A percentile compares a stretch with the other conserved stretches of the same genome.
Conservation (phyloP, 2,329 filamentous ascomycete genomes). For the Hyphodiscus sp. region DNA sequence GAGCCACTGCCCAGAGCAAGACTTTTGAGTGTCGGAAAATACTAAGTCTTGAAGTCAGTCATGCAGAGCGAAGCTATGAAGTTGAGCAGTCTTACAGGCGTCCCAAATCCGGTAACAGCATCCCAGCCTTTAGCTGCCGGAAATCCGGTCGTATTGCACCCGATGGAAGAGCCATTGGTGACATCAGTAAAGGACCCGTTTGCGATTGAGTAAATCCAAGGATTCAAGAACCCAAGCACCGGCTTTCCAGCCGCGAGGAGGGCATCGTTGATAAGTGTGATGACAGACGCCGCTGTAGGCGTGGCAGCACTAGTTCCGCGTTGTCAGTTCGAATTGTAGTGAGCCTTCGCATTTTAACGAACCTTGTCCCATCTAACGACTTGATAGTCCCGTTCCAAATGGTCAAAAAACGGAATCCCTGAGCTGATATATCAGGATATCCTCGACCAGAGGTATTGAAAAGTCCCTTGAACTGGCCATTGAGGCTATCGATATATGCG, state of each 20-base stretch:
- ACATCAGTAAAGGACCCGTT: conserved; percentile 35
- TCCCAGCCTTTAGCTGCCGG: conserved; percentile 31
- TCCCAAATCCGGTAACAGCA: conserved; percentile 33
- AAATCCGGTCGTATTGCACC: conserved; percentile 30
- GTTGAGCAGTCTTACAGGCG: conserved; percentile 17
- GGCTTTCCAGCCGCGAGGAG: conserved; percentile 44
- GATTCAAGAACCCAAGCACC: conserved; percentile 37
- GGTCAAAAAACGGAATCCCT: conserved; percentile 49
- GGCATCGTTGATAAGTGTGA: conserved; percentile 57
- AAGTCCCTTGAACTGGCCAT: conserved; percentile 36
- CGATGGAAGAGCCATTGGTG: conserved; percentile 30
- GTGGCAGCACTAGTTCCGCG: conserved; percentile 38
- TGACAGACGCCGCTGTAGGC: conserved; percentile 49
- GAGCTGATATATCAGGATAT: conserved; percentile 44
- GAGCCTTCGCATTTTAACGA: neutral
- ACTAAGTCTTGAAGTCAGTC: neutral
- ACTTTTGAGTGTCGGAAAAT: neutral
- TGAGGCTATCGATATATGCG: conserved; percentile 36
- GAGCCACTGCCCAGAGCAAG: neutral
- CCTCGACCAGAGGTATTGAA: conserved; percentile 41
- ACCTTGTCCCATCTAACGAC: conserved; percentile 39
- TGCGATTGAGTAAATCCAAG: conserved; percentile 34
- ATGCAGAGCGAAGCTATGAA: neutral
- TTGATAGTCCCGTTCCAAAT: conserved; percentile 32
- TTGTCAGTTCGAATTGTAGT: neutral